Conservation (phyloP, 2,329 filamentous ascomycete genomes). For the Nigrograna mackinnonii region DNA sequence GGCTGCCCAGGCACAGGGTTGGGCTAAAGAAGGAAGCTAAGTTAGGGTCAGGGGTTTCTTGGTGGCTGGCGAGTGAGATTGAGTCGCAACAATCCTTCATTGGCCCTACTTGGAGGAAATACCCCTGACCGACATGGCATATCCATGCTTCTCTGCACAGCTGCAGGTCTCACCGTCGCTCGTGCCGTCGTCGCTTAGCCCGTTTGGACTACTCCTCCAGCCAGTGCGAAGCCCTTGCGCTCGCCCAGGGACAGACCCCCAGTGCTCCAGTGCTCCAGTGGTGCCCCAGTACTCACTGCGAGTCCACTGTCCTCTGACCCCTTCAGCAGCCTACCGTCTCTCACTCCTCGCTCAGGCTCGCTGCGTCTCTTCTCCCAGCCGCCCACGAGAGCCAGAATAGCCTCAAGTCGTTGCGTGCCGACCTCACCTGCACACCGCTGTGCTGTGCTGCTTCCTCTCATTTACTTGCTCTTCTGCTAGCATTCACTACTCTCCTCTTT, state of each 20-base stretch:
- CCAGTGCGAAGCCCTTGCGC: constrained; percentile 2
- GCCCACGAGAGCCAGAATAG: constrained; percentile 31
- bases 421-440: constrained; percentile 31
- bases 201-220: not conserved
- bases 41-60: too few relatives aligned
- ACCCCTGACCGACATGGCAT: too few relatives aligned
- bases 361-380: constrained; percentile 26
- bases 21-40: too few relatives aligned
- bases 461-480: constrained; percentile 20
- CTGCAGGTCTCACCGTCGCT: constrained; percentile 2
- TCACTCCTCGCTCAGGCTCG: constrained; percentile 26
- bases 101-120: too few relatives aligned
- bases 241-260: constrained; percentile 2
- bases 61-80: too few relatives aligned
- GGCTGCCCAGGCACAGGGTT: too few relatives aligned
- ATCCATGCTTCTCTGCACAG: too few relatives aligned
- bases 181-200: not conserved
- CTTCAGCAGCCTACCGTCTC: constrained; percentile 17
- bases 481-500: constrained; percentile 32
- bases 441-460: constrained; percentile 41
- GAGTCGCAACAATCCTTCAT: too few relatives aligned
- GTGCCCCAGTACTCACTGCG: too few relatives aligned
- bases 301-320: constrained; percentile 1
- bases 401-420: constrained; percentile 22
- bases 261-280: not conserved